These are phyloP conservation scores for Ogataea naganishii DNA, from an alignment of 805 yeast species.

Conservation along the genomic window DNA sequence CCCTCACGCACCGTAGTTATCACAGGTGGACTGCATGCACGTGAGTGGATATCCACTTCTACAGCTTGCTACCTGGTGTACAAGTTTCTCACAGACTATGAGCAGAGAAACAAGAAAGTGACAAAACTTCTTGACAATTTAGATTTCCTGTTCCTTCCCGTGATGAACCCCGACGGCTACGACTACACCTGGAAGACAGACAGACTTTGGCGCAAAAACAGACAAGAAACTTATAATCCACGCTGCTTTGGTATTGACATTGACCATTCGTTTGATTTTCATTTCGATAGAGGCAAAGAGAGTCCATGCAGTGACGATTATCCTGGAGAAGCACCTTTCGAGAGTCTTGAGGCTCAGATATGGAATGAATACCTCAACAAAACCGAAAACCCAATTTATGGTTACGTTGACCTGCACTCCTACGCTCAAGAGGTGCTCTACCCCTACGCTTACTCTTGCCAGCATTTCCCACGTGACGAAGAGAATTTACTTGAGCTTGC, in stretches of 20 bases:
- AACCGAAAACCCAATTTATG: slow-evolving; percentile 57
- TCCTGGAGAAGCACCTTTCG: slow-evolving; percentile 67
- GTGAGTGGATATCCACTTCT: slow-evolving; percentile 83
- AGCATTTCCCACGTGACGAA: slow-evolving; percentile 63
- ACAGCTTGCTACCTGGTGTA: slow-evolving; percentile 52
- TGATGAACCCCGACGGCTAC: slow-evolving; percentile 88
- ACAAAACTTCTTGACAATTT: slow-evolving; percentile 42
- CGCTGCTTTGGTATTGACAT: slow-evolving; percentile 78
- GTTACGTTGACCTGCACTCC: slow-evolving; percentile 77
- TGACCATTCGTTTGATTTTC: slow-evolving; percentile 74
- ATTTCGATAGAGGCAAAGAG: slow-evolving; percentile 53
- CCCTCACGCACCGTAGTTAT: slow-evolving; percentile 56
- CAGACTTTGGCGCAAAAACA: slow-evolving; percentile 81
- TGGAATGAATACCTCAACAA: slow-evolving; percentile 39
- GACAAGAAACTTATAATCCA: slow-evolving; percentile 63
- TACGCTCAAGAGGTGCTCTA: slow-evolving; percentile 77
- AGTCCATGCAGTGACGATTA: slow-evolving; percentile 80
- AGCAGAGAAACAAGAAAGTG: slow-evolving; percentile 29
- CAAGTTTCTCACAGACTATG: slow-evolving; percentile 39
- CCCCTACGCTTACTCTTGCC: slow-evolving; percentile 79
- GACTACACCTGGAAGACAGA: slow-evolving; percentile 73
- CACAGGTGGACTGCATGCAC: slow-evolving; percentile 80
- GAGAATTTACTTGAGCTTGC: slow-evolving; percentile 78
- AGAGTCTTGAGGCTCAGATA: slow-evolving; percentile 47
- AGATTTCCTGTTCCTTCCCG: slow-evolving; percentile 74